Conservation (phyloP, 306 rosid genomes). For the Arachis hypogaea region DNA sequence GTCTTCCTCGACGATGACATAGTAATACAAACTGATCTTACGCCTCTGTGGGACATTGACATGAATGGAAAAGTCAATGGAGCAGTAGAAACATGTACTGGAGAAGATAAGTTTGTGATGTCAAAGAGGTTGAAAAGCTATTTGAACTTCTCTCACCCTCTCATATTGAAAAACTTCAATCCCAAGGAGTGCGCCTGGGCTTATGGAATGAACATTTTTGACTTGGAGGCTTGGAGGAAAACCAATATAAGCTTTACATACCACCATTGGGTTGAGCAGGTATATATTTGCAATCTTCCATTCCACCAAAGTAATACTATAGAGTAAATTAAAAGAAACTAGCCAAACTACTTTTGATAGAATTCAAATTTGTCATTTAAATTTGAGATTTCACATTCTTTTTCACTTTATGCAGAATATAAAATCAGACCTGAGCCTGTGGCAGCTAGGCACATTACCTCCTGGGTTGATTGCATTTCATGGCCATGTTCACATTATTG, state of each 20-base stretch:
- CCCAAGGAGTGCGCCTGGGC: conserved; percentile 98
- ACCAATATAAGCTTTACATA: conserved; percentile 90
- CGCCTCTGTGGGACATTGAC: conserved; percentile 96
- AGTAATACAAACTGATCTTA: conserved; percentile 95
- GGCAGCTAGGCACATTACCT: conserved; percentile 99
- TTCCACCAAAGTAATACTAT: conserved; percentile 16
- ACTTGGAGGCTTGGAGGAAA: conserved; percentile 94
- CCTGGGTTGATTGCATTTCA: conserved; percentile 99
- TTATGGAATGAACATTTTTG: conserved; percentile 98
- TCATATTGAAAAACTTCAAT: conserved; percentile 60
- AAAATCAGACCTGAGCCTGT: conserved; percentile 92
- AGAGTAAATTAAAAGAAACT: not conserved
- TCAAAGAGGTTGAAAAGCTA: conserved; percentile 88
- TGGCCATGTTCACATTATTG: conserved; percentile 79
- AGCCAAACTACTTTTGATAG: conserved; percentile 9
- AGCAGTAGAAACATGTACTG: conserved; percentile 92
- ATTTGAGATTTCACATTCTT: conserved; percentile 20
- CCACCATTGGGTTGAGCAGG: conserved; percentile 93
- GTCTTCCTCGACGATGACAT: conserved; percentile 96
- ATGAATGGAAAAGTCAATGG: conserved; percentile 96
- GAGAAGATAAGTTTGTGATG: conserved; percentile 97
- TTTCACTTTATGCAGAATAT: conserved; percentile 67
- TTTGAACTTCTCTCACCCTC: conserved; percentile 96
- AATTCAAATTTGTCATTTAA: conserved; percentile 18
- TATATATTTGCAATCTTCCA: conserved; percentile 30